phyloP scores from a whole-genome alignment of 441 rosid species.

The Pelargonium myrrhifolium region DNA sequence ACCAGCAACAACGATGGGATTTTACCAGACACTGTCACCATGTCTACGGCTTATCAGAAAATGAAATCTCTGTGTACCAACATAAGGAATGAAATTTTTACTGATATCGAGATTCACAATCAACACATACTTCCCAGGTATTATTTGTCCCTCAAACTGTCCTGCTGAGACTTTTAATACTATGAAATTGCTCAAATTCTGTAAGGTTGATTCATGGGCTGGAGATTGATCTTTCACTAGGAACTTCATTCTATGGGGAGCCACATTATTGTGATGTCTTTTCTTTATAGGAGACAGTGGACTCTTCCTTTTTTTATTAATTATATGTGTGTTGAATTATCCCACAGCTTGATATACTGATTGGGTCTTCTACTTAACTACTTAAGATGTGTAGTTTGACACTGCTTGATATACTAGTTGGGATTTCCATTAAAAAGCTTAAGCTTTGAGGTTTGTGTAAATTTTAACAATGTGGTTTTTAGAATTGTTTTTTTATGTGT shows the following conservation, averaged over 20 bases:
- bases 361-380: too few species aligned
- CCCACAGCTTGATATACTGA: too few species aligned
- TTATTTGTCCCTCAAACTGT: conserved; percentile 2
- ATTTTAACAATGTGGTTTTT: too few species aligned
- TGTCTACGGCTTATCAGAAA: conserved; percentile 84
- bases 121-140: conserved; percentile 91
- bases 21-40: conserved; percentile 58
- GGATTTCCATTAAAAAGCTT: too few species aligned
- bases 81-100: conserved; percentile 71
- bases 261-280: neutral
- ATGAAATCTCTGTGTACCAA: conserved; percentile 74
- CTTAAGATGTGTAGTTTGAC: too few species aligned
- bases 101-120: conserved; percentile 92
- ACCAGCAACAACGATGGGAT: conserved; percentile 48
- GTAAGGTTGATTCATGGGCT: neutral
- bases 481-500: too few species aligned
- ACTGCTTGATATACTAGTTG: too few species aligned
- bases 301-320: too few species aligned
- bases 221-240: neutral
- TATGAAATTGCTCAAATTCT: conserved; percentile 6
- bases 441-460: too few species aligned
- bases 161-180: neutral
- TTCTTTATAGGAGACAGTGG: neutral
- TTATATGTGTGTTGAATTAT: neutral
- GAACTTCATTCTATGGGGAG: neutral